A percentile compares a stretch with the other conserved stretches of the same genome.
These are phyloP conservation scores for Solanum hybrid DNA, from an alignment of 305 asterid species.

Conservation along the genomic window DNA sequence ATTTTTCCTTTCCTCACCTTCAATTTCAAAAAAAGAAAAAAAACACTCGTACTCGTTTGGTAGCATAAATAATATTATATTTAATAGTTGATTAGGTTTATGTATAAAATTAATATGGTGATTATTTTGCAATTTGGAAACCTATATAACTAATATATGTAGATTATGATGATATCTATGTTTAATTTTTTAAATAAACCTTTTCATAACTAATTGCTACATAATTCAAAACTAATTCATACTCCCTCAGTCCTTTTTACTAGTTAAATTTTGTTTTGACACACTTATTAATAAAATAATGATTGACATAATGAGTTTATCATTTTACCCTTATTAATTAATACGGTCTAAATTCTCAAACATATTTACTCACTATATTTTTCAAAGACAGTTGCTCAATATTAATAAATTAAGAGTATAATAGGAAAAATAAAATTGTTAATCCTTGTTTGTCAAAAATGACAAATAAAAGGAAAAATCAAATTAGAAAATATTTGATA, in stretches of 20 bases:
- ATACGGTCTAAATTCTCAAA: background rate
- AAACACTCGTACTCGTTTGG: too few species aligned
- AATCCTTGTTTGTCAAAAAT: background rate
- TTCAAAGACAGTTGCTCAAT: too few species aligned
- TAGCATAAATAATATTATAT: too few species aligned
- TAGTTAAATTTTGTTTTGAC: background rate
- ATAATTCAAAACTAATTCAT: background rate
- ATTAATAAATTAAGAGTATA: background rate
- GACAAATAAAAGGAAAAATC: background rate
- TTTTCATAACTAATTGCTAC: background rate
- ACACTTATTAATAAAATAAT: too few species aligned
- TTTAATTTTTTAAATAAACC: background rate
- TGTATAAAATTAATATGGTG: too few species aligned
- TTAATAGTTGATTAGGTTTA: background rate
- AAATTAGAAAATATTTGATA: too few species aligned
- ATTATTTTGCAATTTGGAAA: background rate
- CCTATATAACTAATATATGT: background rate
- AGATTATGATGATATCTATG: too few species aligned
- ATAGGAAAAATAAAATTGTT: background rate
- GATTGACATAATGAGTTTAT: background rate
- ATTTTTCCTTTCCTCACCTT: background rate
- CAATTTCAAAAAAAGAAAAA: too few species aligned
- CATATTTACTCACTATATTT: background rate
- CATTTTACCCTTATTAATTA: background rate
- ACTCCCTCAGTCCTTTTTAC: too few species aligned